Conservation (phyloP, 495 filamentous ascomycete genomes). For the Rusavskia elegans region DNA sequence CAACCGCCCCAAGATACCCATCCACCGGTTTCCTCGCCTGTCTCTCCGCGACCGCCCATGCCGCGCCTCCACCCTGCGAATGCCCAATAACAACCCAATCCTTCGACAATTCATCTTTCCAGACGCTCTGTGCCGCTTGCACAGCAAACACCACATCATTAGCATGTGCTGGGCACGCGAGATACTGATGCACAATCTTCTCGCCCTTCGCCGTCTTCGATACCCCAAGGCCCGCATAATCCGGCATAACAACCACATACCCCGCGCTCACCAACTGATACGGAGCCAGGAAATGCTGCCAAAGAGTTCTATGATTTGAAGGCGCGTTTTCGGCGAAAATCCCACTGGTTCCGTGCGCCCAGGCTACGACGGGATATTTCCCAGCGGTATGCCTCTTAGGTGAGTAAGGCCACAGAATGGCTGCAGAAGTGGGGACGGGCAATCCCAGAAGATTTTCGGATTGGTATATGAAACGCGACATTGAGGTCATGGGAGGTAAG, state of each 20-base stretch:
- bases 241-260: slow-evolving; percentile 35
- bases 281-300: slow-evolving; percentile 26
- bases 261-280: slow-evolving; percentile 30
- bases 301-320: slow-evolving; percentile 26
- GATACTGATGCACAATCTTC: slow-evolving; percentile 25
- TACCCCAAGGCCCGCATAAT: slow-evolving; percentile 39
- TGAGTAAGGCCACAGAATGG: slow-evolving; percentile 32
- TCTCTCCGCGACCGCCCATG: slow-evolving; percentile 24
- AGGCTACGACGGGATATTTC: slow-evolving; percentile 24
- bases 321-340: slow-evolving; percentile 25
- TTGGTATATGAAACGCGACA: slow-evolving; percentile 6
- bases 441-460: not conserved
- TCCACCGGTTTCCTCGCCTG: slow-evolving; percentile 11
- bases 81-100: slow-evolving; percentile 26
- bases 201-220: slow-evolving; percentile 18
- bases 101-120: slow-evolving; percentile 14
- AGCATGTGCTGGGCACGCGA: slow-evolving; percentile 13
- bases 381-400: slow-evolving; percentile 8
- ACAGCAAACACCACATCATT: slow-evolving; percentile 25
- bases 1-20: slow-evolving; percentile 24
- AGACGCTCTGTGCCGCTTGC: slow-evolving; percentile 20
- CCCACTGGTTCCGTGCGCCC: slow-evolving; percentile 37
- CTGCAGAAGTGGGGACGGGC: slow-evolving; percentile 2
- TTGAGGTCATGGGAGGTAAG: slow-evolving; percentile 1
- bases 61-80: slow-evolving; percentile 26